A percentile compares a stretch with the other conserved stretches of the same genome.
phyloP scores from a whole-genome alignment of 108 stramenopile species.

The Epithemia pelagica region DNA sequence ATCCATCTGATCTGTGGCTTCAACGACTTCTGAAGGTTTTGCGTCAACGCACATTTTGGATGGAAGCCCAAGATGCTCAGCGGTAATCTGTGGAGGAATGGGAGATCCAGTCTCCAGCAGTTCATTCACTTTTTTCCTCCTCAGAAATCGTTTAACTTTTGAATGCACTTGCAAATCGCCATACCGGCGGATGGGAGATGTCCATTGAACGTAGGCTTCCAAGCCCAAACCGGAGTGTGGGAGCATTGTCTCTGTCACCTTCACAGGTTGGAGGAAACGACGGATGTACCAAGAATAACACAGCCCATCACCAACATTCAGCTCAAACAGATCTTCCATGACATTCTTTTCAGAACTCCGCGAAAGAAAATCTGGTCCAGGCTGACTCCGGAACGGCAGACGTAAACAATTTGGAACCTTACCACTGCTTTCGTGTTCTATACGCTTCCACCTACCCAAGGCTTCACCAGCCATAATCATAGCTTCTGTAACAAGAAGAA shows the following conservation, averaged over 20 bases:
- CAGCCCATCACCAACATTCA: slow-evolving; percentile 48
- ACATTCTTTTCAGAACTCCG: slow-evolving; percentile 34
- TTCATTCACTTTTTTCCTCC: slow-evolving; percentile 46
- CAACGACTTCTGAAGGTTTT: not conserved
- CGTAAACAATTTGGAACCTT: slow-evolving; percentile 28
- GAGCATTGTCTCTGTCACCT: slow-evolving; percentile 30
- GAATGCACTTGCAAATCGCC: slow-evolving; percentile 46
- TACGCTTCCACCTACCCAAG: slow-evolving; percentile 58
- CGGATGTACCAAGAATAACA: slow-evolving; percentile 75
- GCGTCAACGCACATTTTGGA: not conserved
- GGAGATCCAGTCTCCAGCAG: slow-evolving; percentile 27
- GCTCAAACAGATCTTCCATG: slow-evolving; percentile 41
- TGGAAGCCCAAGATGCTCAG: slow-evolving; percentile 36
- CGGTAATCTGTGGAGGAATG: slow-evolving; percentile 39
- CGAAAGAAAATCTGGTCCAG: slow-evolving; percentile 34
- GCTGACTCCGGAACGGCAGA: slow-evolving; percentile 59
- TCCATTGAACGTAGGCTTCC: slow-evolving; percentile 77
- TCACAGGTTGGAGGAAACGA: slow-evolving; percentile 58
- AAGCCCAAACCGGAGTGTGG: slow-evolving; percentile 76
- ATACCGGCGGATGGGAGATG: slow-evolving; percentile 65
- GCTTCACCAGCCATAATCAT: slow-evolving; percentile 86
- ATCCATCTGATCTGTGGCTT: slow-evolving; percentile 12
- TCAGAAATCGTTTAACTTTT: slow-evolving; percentile 65
- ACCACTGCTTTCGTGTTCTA: slow-evolving; percentile 18
- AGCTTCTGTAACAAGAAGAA: slow-evolving; percentile 67